Conservation (phyloP, 306 rosid genomes). For the Pyrus pyrifolia region DNA sequence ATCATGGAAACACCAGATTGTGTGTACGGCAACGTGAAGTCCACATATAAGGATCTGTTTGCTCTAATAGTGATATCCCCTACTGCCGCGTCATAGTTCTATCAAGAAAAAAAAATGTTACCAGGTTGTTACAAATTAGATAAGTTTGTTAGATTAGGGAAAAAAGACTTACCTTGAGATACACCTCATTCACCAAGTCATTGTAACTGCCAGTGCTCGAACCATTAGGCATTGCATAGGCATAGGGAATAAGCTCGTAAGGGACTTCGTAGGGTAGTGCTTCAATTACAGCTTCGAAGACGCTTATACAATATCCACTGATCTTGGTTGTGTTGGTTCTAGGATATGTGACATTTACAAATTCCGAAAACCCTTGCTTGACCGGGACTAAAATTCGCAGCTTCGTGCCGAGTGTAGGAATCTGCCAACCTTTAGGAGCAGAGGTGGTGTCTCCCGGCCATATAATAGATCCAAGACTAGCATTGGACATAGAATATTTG, state of each 20-base stretch:
- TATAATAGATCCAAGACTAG: constrained; percentile 3
- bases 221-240: constrained; percentile 2
- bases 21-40: constrained; percentile 27
- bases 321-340: not conserved
- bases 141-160: not conserved
- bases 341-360: not conserved
- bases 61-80: constrained; percentile 23
- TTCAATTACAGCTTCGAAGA: constrained; percentile 1
- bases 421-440: constrained; percentile 28
- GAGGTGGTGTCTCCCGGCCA: constrained; percentile 28
- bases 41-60: constrained; percentile 11
- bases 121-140: not conserved
- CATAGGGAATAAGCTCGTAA: constrained; percentile 10
- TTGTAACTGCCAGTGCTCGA: not conserved
- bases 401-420: constrained; percentile 1
- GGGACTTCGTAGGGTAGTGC: constrained; percentile 12
- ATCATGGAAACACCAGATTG: constrained; percentile 18
- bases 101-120: not conserved
- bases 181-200: constrained; percentile 10
- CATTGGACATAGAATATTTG: not conserved
- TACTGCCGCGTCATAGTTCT: constrained; percentile 18
- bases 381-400: constrained; percentile 21
- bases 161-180: constrained; percentile 11
- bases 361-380: not conserved
- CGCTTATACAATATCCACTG: constrained; percentile 12